Base-by-base conservation (phyloP, 345 rosid genomes). In the Kandelia obovata region DNA sequence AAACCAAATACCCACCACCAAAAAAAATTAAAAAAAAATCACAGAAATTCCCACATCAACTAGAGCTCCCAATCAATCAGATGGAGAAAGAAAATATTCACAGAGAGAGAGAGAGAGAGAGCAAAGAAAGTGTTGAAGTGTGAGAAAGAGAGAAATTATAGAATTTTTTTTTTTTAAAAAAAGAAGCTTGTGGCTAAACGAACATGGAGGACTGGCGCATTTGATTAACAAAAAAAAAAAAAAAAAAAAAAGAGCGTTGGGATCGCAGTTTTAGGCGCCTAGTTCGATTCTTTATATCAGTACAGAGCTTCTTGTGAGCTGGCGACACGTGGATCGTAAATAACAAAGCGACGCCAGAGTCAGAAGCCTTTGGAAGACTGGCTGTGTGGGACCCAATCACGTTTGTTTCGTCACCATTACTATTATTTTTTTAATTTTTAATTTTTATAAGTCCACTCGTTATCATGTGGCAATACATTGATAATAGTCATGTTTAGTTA, bases 171-270 rank as follows among this genome's bases (percentile, higher is more conserved):
- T 21, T 21, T 21, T 21, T 21, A 21, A 32, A 21, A n/a, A 47
- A 9, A 11, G 52, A 57, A 53, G 66, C 39, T 21, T 72, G 66
- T 65, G 75, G 70, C 53, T 47, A 51, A 49, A 72, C 75, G 70
- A 43, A 28, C n/a, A 58, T 3, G 51, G n/a, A 31, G 65, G 76
- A 28, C 9, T 21, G 47, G 26, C 39, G 16, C 37, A 34, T 34
- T 35, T 23, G 17, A 32, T 19, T 5, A n/a, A 9, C 7, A 6
- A 11, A 35, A 55, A 21, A 21, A 21, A 21, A 21, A 21, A 21
- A 21, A 21, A 21, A 21, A 21, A 21, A 21, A 21, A 56, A 23
- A 1, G 13, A 4, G 53, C 52, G 35, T 39, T 39, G 46, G 25
- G 60, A 30, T 34, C 61, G 58, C 20, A 39, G 56, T 15, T 55